Base-by-base conservation (phyloP, 331 rosid genomes). In the Stylosanthes scabra region DNA sequence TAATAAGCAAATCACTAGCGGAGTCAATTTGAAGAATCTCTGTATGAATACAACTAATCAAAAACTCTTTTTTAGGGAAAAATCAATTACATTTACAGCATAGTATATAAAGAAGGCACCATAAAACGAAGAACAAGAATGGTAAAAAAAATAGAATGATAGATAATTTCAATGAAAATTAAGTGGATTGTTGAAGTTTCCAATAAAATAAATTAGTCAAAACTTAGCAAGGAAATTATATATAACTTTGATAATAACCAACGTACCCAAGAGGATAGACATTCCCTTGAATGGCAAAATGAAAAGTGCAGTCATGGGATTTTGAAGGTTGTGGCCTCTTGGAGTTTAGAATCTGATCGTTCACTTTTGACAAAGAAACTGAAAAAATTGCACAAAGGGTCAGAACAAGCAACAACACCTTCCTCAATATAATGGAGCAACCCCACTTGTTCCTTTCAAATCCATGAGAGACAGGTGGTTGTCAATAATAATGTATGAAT, bases 1-100 rank as follows among this genome's bases (percentile, higher is more conserved):
- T n/a, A n/a, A n/a, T n/a, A n/a, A n/a, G n/a, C n/a, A n/a, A n/a
- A 65, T 89, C 97, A 87, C 99, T 94, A 12, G 97, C 99, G 0
- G 95, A 56, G 76, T 94, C 96, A 54, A 94, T 80, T 81, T 94
- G 95, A 50, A 94, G 83, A 94, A 66, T 77, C 70, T 49, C 98
- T 89, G 83, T 75, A 64, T 37, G 57, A 11, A 47, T 4, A 8
- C 9, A 11, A n/a, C 59, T 2, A 49, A 41, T 8, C 45, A 41
- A 41, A 41, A 3, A 41, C 7, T 41, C 45, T 31, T 31, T 41
- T 8, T 5, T 2, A n/a, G n/a, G 37, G 37, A 31, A 41, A 41
- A 41, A 41, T 41, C 45, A 40, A 40, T n/a, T n/a, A n/a, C n/a
- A n/a, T n/a, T 31, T 31, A 31, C 37, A 31, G 4, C 4, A 31